Evolutionary conservation across 805 yeast species (phyloP).

Genomic region (Yarrowia osloensis): DNA sequence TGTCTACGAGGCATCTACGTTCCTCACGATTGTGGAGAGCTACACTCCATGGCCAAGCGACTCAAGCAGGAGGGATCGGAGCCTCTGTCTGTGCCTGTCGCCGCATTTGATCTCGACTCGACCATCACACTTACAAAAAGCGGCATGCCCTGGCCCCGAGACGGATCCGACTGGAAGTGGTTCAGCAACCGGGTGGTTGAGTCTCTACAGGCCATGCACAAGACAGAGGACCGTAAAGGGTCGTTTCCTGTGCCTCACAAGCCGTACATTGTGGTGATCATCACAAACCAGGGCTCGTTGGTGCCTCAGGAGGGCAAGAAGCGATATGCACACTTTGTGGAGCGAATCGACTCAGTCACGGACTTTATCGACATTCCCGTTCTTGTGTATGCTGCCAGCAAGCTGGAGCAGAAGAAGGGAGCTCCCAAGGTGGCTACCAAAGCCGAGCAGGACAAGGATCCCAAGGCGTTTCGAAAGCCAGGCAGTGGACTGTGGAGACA

Average conservation of each 20-base stretch:
- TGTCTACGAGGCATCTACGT: constrained; percentile 21
- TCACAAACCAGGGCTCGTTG: constrained; percentile 84
- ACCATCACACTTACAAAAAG: constrained; percentile 71
- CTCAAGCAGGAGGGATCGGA: background rate
- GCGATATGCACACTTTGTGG: constrained; percentile 44
- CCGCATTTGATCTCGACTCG: constrained; percentile 84
- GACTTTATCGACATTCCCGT: constrained; percentile 40
- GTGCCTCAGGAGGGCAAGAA: constrained; percentile 44
- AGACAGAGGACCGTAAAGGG: constrained; percentile 19
- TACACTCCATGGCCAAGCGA: background rate
- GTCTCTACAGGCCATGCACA: constrained; percentile 5
- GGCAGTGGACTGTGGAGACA: constrained; percentile 72
- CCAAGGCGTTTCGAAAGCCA: constrained; percentile 61
- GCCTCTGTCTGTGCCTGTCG: constrained; percentile 38
- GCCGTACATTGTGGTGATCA: constrained; percentile 58
- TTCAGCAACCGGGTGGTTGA: constrained; percentile 40
- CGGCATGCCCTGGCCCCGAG: constrained; percentile 57
- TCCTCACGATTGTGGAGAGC: background rate
- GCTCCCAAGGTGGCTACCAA: constrained; percentile 35
- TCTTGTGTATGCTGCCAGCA: constrained; percentile 67
- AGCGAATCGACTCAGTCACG: constrained; percentile 39
- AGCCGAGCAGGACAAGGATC: constrained; percentile 23
- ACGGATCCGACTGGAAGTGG: constrained; percentile 76
- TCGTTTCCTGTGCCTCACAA: constrained; percentile 34
- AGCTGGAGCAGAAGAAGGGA: constrained; percentile 47